Conservation (phyloP, 129 eudicot genomes). For the Helianthus annuus region HanXRQr2.0-SUNRISE NC_035442.2:160363109-160363608, state of each 20-base stretch:
- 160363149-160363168: slow-evolving; percentile 66
- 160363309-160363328: slow-evolving; percentile 82
- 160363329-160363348: slow-evolving; percentile 66
- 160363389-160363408: slow-evolving; percentile 90
- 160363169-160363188: slow-evolving; percentile 55
- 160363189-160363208: slow-evolving; percentile 71
- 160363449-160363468: slow-evolving; percentile 67
- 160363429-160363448: slow-evolving; percentile 76
- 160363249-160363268: not conserved
- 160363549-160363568: too few relatives aligned
- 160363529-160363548: not conserved
- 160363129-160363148: slow-evolving; percentile 73
- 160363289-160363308: slow-evolving; percentile 67
- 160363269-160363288: too few relatives aligned
- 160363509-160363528: not conserved
- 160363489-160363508: slow-evolving; percentile 45
- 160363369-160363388: slow-evolving; percentile 88
- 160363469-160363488: slow-evolving; percentile 70
- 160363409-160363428: slow-evolving; percentile 94
- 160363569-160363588: too few relatives aligned
- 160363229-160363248: not conserved
- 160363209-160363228: slow-evolving; percentile 79
- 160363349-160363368: slow-evolving; percentile 74
- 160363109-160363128: slow-evolving; percentile 75
- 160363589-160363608: too few relatives aligned